Evolutionary conservation across 2,329 filamentous ascomycete genomes (phyloP).

Genomic region (Paraconiothyrium sp.): DNA sequence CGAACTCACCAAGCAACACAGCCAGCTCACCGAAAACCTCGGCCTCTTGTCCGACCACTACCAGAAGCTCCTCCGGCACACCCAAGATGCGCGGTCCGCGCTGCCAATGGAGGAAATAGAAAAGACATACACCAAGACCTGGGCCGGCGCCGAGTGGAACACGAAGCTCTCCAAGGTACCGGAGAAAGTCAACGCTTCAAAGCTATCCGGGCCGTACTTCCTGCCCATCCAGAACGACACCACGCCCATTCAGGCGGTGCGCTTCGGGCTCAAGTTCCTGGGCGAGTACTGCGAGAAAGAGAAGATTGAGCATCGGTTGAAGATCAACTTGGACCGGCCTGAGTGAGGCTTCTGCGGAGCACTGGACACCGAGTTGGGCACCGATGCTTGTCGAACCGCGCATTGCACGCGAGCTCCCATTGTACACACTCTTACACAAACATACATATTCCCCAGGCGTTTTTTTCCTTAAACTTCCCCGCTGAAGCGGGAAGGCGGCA

Average conservation of each 20-base stretch:
- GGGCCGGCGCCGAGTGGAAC: constrained; percentile 39
- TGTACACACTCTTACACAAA: not conserved
- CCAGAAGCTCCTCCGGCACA: constrained; percentile 35
- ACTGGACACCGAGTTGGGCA: too few relatives aligned
- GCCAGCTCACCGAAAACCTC: constrained; percentile 36
- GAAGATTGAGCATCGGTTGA: constrained; percentile 34
- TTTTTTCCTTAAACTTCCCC: not conserved
- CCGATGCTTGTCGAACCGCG: too few relatives aligned
- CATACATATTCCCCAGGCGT: not conserved
- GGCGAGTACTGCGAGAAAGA: constrained; percentile 54
- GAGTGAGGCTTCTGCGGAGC: constrained; percentile 22
- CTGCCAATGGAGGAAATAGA: constrained; percentile 50
- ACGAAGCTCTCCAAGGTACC: constrained; percentile 33
- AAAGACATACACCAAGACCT: constrained; percentile 51
- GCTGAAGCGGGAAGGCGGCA: not conserved
- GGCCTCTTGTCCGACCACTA: constrained; percentile 40
- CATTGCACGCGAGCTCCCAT: too few relatives aligned
- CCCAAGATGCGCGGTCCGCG: constrained; percentile 37
- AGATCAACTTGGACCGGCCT: constrained; percentile 39
- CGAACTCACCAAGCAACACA: constrained; percentile 37
- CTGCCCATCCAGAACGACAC: constrained; percentile 54
- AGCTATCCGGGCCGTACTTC: constrained; percentile 50
- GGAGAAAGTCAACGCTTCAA: constrained; percentile 46
- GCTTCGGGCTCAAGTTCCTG: constrained; percentile 55
- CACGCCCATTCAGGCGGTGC: constrained; percentile 55